phyloP scores from a whole-genome alignment of 306 rosid species.

The Vachellia pachyceras region DNA sequence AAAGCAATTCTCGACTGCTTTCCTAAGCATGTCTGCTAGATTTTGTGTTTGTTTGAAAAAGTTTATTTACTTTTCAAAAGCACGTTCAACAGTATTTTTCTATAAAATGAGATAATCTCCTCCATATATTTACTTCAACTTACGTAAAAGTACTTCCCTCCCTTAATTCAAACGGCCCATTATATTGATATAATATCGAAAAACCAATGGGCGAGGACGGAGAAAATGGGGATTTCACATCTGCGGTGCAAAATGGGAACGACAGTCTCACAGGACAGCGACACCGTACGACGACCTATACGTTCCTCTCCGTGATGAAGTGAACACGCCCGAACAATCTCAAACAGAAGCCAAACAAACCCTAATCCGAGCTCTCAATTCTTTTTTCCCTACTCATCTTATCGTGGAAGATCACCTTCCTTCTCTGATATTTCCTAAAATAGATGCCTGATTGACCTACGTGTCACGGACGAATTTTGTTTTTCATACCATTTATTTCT shows the following conservation, averaged over 20 bases:
- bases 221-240: constrained; percentile 40
- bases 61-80: too few relatives aligned
- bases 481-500: constrained; percentile 14
- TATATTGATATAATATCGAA: too few relatives aligned
- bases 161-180: too few relatives aligned
- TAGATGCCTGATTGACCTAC: constrained; percentile 35
- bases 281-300: constrained; percentile 69
- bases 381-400: constrained; percentile 26
- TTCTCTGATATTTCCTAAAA: constrained; percentile 19
- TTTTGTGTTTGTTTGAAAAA: too few relatives aligned
- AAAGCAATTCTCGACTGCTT: too few relatives aligned
- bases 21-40: too few relatives aligned
- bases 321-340: constrained; percentile 47
- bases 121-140: too few relatives aligned
- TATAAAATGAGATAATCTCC: too few relatives aligned
- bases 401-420: constrained; percentile 33
- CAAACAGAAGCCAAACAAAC: constrained; percentile 50
- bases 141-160: too few relatives aligned
- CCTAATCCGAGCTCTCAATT: constrained; percentile 60
- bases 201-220: constrained; percentile 31
- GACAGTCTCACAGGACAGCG: constrained; percentile 59
- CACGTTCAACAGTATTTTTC: too few relatives aligned
- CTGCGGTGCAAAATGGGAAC: constrained; percentile 23
- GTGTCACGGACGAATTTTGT: constrained; percentile 5
- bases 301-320: constrained; percentile 48